Base-by-base conservation (phyloP, 345 rosid genomes). In the Eucalyptus curtisii region DNA sequence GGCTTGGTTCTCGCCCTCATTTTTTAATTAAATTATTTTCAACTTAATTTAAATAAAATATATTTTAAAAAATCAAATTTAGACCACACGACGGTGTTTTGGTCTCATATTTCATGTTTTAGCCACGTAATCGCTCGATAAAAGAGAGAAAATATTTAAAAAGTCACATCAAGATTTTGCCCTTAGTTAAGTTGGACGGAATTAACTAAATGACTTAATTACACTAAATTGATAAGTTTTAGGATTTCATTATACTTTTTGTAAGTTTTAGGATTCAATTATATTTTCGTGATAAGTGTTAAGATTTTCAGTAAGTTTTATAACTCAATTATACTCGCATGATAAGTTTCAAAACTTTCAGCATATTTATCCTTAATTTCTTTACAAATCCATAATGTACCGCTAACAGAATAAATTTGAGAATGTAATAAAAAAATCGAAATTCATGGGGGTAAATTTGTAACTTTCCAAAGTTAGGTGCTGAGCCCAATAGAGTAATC, bases 41-140 rank as follows among this genome's bases (percentile, higher is more conserved):
- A 22, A 24, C 5, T 55, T 24, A 9, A 55, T 4, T 10, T 22
- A 52, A 52, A 17, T 52, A 3, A 52, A 52, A 17, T 19, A 17
- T 19, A 3, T 52, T 17, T 52, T 52, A 19, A 52, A 52, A 52
- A 52, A 52, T 52, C 55, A 17, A 1, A 52, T 52, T 52, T 7
- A 17, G 22, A 19, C 24, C 57, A 4, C 30, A 4, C 13, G 3
- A 24, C 11, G 0, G 2, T 10, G 6, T 24, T 55, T 25, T 1
- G 13, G 13, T 30, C 61, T 55, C 24, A 22, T 10, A 55, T 55
- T 55, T 55, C 30, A 55, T 24, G 5, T 24, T 55, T 55, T 55
- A 55, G 30, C 61, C 6, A 9, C 3, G 10, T 7, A 4, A 52
- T 52, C 7, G 8, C 22, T 22, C 8, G 7, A 19, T 53, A 55